A percentile compares a stretch with the other conserved stretches of the same genome.
Evolutionary conservation across 2,329 filamentous ascomycete species (phyloP).

Genomic region (Drechslerella dactyloides): DNA sequence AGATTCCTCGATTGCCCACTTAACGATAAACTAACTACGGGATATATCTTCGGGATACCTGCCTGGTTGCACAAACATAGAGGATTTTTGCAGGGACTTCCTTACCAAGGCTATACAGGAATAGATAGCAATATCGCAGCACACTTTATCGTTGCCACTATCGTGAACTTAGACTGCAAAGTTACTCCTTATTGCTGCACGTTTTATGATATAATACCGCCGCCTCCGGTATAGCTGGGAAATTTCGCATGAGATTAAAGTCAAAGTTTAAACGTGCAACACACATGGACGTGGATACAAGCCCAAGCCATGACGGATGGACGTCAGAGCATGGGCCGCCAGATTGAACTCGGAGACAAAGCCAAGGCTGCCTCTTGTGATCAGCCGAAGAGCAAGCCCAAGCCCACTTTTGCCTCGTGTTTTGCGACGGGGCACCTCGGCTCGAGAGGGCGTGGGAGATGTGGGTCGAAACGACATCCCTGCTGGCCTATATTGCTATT

Average conservation of each 20-base stretch:
- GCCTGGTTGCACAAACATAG: no score
- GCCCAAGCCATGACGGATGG: background rate
- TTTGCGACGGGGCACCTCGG: constrained; percentile 6
- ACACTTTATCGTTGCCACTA: no score
- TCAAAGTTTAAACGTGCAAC: background rate
- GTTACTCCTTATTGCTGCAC: background rate
- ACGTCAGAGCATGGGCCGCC: background rate
- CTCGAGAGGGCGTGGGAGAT: constrained; percentile 8
- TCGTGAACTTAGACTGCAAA: background rate
- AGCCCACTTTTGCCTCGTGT: constrained; percentile 9
- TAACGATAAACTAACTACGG: no score
- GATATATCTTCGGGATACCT: no score
- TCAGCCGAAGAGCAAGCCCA: background rate
- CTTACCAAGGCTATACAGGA: no score
- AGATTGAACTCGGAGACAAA: background rate
- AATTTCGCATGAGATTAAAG: background rate
- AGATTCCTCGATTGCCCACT: background rate
- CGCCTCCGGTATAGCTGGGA: background rate
- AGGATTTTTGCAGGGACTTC: no score
- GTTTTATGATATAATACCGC: background rate
- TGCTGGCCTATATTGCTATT: background rate
- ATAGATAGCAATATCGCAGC: no score
- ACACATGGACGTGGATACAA: no score
- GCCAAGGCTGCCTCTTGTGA: background rate
- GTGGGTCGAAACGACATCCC: constrained; percentile 5